Conservation (phyloP, 2,329 filamentous ascomycete genomes). For the Balansia obtecta region DNA sequence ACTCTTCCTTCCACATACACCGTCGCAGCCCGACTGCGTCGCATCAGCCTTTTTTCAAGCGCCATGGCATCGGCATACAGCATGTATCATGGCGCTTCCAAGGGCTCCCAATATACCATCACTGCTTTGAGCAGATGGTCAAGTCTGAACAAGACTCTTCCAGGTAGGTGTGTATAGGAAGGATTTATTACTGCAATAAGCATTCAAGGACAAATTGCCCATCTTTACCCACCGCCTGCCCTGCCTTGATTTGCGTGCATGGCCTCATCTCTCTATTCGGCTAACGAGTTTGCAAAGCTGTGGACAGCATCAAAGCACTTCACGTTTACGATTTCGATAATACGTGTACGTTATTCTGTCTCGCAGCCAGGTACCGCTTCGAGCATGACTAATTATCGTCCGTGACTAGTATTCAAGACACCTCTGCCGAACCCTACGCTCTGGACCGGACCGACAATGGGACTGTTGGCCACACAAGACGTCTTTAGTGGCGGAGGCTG, state of each 20-base stretch:
- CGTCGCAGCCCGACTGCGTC: constrained; percentile 14
- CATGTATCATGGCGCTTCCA: constrained; percentile 23
- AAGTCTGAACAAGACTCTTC: constrained; percentile 58
- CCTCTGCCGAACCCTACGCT: constrained; percentile 80
- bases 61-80: constrained; percentile 29
- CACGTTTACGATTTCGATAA: constrained; percentile 99
- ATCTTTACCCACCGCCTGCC: too few species aligned
- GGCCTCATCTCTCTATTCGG: not conserved
- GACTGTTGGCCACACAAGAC: constrained; percentile 63
- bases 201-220: not conserved
- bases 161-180: constrained; percentile 33
- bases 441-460: constrained; percentile 71
- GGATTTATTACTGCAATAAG: not conserved
- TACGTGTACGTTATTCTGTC: constrained; percentile 47
- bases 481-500: constrained; percentile 75
- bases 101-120: constrained; percentile 37
- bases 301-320: constrained; percentile 60
- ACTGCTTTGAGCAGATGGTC: constrained; percentile 80
- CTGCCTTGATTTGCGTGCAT: too few species aligned
- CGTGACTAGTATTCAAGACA: constrained; percentile 66
- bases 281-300: constrained; percentile 25
- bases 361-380: not conserved
- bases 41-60: constrained; percentile 13
- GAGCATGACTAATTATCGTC: not conserved
- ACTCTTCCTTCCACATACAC: constrained; percentile 10